Evolutionary conservation across 805 yeast genomes (phyloP).

Genomic region (Suhomyces sp.): DNA sequence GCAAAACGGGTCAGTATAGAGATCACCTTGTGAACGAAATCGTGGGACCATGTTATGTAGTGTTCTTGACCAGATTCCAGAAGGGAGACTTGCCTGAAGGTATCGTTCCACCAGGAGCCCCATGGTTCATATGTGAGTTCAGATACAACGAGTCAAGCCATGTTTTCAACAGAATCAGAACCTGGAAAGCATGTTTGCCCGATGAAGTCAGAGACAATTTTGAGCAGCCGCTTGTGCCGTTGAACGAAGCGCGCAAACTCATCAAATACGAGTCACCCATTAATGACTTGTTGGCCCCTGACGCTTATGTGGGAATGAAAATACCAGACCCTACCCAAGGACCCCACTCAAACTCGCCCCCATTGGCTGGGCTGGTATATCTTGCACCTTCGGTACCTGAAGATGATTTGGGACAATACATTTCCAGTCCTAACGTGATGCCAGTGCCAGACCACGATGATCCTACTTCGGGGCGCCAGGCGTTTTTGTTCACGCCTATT

Average conservation of each 20-base stretch:
- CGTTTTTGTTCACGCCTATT: conserved; percentile 44
- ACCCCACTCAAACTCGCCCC: conserved; percentile 79
- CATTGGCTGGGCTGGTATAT: conserved; percentile 90
- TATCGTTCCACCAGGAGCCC: conserved; percentile 66
- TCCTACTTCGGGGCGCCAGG: conserved; percentile 31
- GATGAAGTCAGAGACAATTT: conserved; percentile 88
- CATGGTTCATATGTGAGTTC: conserved; percentile 90
- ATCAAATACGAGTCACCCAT: conserved; percentile 83
- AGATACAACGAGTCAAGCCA: conserved; percentile 90
- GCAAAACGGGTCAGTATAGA: conserved; percentile 94
- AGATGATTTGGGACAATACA: conserved; percentile 80
- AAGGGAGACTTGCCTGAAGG: conserved; percentile 83
- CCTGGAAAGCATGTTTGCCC: conserved; percentile 98
- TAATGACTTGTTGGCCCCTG: conserved; percentile 68
- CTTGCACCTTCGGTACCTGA: conserved; percentile 68
- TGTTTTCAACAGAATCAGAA: conserved; percentile 88
- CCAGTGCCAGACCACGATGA: conserved; percentile 41
- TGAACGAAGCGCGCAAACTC: conserved; percentile 62
- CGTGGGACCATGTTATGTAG: conserved; percentile 90
- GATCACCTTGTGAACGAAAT: conserved; percentile 89
- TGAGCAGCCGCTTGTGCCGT: conserved; percentile 71
- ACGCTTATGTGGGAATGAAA: conserved; percentile 69
- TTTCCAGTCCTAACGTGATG: conserved; percentile 39
- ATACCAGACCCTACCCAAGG: conserved; percentile 82
- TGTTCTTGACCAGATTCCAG: conserved; percentile 89